Evolutionary conservation across 1,284 basidiomycete genomes (phyloP).

Genomic region (Leccinum discolor): DNA sequence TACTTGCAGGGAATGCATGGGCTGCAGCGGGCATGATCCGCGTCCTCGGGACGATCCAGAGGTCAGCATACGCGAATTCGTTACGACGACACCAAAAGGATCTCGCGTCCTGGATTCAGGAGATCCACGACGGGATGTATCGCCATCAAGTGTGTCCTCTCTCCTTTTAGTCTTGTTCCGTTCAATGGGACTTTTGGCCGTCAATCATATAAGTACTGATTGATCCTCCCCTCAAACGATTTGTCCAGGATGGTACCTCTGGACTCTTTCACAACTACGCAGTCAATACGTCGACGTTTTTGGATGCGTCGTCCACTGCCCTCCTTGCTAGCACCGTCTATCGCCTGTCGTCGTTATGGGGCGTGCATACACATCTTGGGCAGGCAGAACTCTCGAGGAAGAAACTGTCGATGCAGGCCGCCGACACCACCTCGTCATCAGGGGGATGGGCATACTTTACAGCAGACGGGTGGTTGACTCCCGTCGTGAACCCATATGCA

Average conservation of each 20-base stretch:
- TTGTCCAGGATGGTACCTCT: conserved; percentile 18
- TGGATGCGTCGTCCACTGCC: conserved; percentile 75
- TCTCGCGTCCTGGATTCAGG: conserved; percentile 65
- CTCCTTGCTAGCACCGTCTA: conserved; percentile 81
- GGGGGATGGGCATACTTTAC: conserved; percentile 40
- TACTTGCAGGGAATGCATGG: too few species aligned
- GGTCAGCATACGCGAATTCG: too few species aligned
- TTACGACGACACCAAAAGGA: too few species aligned
- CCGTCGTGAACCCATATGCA: conserved; percentile 71
- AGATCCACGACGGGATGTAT: conserved; percentile 78
- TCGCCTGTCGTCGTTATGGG: conserved; percentile 57
- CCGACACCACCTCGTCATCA: neutral
- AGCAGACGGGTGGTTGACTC: conserved; percentile 59
- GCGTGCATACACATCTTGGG: conserved; percentile 51
- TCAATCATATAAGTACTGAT: neutral
- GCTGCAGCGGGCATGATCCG: too few species aligned
- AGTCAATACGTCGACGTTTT: conserved; percentile 61
- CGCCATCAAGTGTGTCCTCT: conserved; percentile 41
- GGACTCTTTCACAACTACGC: conserved; percentile 80
- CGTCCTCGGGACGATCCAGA: too few species aligned
- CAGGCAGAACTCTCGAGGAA: conserved; percentile 58
- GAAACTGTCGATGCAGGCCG: conserved; percentile 42
- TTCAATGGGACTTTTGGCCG: neutral
- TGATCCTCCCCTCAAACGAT: neutral
- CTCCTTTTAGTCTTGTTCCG: neutral